Base-by-base conservation (phyloP, 1,284 basidiomycete species). In the Wolfiporia cocos region DNA sequence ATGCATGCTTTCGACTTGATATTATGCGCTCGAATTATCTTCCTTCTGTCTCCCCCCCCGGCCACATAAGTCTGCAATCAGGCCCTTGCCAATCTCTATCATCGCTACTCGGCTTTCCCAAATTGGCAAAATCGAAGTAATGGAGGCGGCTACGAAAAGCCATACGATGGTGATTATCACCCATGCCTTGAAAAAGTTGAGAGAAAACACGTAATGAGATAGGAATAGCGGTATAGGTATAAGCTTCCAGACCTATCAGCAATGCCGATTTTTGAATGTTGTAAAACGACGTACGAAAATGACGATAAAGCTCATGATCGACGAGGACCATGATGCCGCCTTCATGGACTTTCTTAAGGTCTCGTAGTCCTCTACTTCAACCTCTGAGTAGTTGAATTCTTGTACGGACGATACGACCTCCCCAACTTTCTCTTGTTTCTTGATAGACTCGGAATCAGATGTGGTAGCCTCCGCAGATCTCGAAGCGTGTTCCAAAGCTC, bases 111-210 rank as follows among this genome's bases (percentile, higher is more conserved):
- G 40, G 21, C 40, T 42, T 24, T 42, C 40, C 40, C 40, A 42
- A 5, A 42, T 4, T 10, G 40, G 40, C n/a, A 42, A 21, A 17
- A 42, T 23, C 7, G 34, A 35, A 5, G 40, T 42, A 18, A 42
- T 42, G 18, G 12, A 18, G 4, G 40, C 40, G 5, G 40, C 40
- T 6, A 42, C 40, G 20, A 42, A 35, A 10, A 42, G 40, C 40
- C 40, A 42, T n/a, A 46, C 34, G 20, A 41, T 34, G 14, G 22
- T 24, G 35, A 41, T 46, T 28, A 46, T 35, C 12, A 46, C 36
- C 44, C 44, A 46, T 15, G 39, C 44, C 23, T 37, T 41, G 44
- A 46, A 46, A 36, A 46, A 46, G 28, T 38, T 34, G 18, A 33
- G 35, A 17, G 44, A 46, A 24, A 46, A 46, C 12, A 46, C 24